Conservation (phyloP, 257 asterid genomes). For the Petrea volubilis region DNA sequence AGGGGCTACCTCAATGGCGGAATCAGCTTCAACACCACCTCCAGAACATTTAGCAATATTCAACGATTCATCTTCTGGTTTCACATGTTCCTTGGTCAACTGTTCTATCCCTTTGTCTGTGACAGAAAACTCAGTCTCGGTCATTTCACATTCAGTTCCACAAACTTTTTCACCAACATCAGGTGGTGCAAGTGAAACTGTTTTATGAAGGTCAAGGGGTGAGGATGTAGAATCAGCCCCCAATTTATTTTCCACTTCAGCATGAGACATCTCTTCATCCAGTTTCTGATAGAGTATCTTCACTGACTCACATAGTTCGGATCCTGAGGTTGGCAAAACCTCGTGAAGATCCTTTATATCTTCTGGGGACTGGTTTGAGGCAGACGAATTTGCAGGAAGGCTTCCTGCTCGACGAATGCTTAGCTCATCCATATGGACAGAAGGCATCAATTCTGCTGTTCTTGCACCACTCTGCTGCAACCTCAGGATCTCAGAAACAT, state of each 20-base stretch:
- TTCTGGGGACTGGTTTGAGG: slow-evolving; percentile 47
- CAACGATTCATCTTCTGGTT: slow-evolving; percentile 16
- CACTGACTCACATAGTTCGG: slow-evolving; percentile 65
- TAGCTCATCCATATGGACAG: slow-evolving; percentile 34
- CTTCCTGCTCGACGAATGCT: slow-evolving; percentile 54
- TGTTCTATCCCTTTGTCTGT: slow-evolving; percentile 37
- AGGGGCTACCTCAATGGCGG: slow-evolving; percentile 17
- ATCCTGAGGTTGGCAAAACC: slow-evolving; percentile 54
- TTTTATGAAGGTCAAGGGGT: slow-evolving; percentile 27
- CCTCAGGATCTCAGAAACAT: slow-evolving; percentile 33
- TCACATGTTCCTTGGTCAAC: slow-evolving; percentile 20
- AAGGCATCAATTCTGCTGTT: slow-evolving; percentile 25
- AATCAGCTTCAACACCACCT: slow-evolving; percentile 26
- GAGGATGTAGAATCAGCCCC: slow-evolving; percentile 39
- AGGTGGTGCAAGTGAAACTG: slow-evolving; percentile 17
- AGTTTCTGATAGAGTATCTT: slow-evolving; percentile 64
- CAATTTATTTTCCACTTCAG: slow-evolving; percentile 34
- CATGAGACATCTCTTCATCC: slow-evolving; percentile 53
- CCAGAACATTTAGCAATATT: slow-evolving; percentile 22
- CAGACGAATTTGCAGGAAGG: slow-evolving; percentile 47
- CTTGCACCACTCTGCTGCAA: slow-evolving; percentile 40
- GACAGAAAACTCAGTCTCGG: slow-evolving; percentile 41
- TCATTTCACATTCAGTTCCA: slow-evolving; percentile 45
- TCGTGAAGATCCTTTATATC: slow-evolving; percentile 83
- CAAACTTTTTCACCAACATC: slow-evolving; percentile 33